Evolutionary conservation across 805 yeast species (phyloP).

Genomic region (Metschnikowia noctiluminum): DNA sequence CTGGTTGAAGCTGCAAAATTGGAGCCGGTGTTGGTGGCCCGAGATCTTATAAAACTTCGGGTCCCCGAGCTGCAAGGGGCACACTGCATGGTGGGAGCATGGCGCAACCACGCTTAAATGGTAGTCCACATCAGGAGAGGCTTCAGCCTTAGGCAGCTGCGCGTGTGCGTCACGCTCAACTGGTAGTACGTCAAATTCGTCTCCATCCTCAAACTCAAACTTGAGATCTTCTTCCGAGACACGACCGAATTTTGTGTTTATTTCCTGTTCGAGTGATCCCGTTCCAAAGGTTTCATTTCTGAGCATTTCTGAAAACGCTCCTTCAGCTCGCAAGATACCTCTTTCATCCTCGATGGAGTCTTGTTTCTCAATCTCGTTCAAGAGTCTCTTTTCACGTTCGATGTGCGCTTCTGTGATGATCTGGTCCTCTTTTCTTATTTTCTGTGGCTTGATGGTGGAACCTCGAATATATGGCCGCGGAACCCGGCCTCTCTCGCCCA

Average conservation of each 20-base stretch:
- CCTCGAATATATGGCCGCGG: constrained; percentile 68
- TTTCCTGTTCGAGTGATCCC: constrained; percentile 21
- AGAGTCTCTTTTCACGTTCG: constrained; percentile 28
- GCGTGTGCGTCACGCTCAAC: constrained; percentile 11
- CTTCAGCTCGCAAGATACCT: constrained; percentile 4
- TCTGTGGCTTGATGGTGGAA: constrained; percentile 41
- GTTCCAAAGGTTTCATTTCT: too few species aligned
- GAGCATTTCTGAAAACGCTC: constrained; percentile 18
- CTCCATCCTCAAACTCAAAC: constrained; percentile 44
- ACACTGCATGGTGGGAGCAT: constrained; percentile 80
- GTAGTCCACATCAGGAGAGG: constrained; percentile 34
- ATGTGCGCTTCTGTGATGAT: constrained; percentile 35
- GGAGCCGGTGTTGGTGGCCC: constrained; percentile 55
- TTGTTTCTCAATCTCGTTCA: constrained; percentile 24
- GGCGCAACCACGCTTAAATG: constrained; percentile 79
- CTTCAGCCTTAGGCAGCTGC: constrained; percentile 10
- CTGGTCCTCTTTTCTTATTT: constrained; percentile 33
- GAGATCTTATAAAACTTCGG: constrained; percentile 60
- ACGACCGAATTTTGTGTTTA: constrained; percentile 41
- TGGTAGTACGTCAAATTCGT: constrained; percentile 27
- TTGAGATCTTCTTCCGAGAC: constrained; percentile 42
- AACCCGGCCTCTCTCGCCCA: constrained; percentile 53
- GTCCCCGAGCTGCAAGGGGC: constrained; percentile 81
- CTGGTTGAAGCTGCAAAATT: constrained; percentile 74
- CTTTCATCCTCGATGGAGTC: constrained; percentile 14